Conservation (phyloP, 495 filamentous ascomycete species). For the Rhizodiscina lignyota region DNA sequence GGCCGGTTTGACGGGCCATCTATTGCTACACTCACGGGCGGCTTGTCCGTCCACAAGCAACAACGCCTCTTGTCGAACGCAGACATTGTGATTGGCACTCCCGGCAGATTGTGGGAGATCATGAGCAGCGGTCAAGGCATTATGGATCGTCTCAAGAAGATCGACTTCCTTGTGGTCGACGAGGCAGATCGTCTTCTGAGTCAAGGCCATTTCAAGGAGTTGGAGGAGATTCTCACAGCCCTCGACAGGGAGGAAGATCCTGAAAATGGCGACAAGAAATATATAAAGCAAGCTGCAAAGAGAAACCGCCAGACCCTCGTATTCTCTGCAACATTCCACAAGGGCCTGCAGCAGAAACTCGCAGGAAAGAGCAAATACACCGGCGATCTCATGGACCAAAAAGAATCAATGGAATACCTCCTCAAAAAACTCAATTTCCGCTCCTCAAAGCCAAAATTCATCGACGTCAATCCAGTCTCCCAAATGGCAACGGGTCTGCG, state of each 20-base stretch:
- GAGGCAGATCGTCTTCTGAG: constrained; percentile 88
- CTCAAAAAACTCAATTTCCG: constrained; percentile 79
- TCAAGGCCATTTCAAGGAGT: constrained; percentile 88
- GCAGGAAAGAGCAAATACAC: constrained; percentile 48
- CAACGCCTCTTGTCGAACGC: constrained; percentile 56
- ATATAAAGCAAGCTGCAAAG: constrained; percentile 4
- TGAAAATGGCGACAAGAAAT: constrained; percentile 20
- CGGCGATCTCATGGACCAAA: constrained; percentile 46
- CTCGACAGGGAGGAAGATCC: constrained; percentile 42
- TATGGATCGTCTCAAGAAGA: constrained; percentile 43
- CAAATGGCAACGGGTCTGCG: constrained; percentile 78
- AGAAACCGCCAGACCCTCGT: constrained; percentile 78
- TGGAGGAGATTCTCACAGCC: constrained; percentile 64
- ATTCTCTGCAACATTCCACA: constrained; percentile 93
- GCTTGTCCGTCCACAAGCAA: constrained; percentile 84
- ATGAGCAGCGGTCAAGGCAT: constrained; percentile 49
- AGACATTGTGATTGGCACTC: constrained; percentile 83
- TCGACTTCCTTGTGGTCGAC: constrained; percentile 77
- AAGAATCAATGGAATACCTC: constrained; percentile 82
- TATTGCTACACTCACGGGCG: constrained; percentile 76
- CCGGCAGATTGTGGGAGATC: constrained; percentile 87
- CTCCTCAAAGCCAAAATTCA: constrained; percentile 66
- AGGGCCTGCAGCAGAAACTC: constrained; percentile 75
- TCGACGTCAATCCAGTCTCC: constrained; percentile 73
- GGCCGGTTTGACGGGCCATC: constrained; percentile 40